These are phyloP conservation scores for Alternaria rosae DNA, from an alignment of 2,329 filamentous ascomycete species.

Conservation along the genomic window DNA sequence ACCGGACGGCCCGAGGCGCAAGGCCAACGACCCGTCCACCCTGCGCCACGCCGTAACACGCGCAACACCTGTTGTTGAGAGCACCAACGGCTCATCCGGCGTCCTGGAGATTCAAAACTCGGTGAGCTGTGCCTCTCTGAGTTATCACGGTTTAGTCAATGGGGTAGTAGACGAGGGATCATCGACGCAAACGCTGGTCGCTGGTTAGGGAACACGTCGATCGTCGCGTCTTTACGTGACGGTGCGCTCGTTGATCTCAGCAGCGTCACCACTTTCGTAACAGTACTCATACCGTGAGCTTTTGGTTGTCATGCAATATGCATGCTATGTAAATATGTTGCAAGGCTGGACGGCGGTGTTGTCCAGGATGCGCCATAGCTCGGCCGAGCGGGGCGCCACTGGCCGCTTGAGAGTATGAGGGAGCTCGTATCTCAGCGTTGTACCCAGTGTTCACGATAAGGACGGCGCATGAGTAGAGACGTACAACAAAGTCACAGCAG, in stretches of 20 bases:
- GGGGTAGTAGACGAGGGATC: neutral
- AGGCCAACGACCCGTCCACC: neutral
- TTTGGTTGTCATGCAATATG: neutral
- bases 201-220: neutral
- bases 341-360: neutral
- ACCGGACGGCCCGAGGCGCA: neutral
- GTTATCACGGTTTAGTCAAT: neutral
- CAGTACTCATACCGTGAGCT: neutral
- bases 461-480: neutral
- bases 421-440: neutral
- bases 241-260: neutral
- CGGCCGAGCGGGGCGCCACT: neutral
- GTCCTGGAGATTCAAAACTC: neutral
- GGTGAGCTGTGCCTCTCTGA: neutral
- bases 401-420: neutral
- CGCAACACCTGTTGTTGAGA: neutral
- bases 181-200: neutral
- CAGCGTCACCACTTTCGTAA: neutral
- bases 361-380: neutral
- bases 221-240: neutral
- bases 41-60: neutral
- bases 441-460: neutral
- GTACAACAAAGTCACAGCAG: neutral
- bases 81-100: neutral
- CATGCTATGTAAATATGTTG: neutral